Conservation (phyloP, 2,329 filamentous ascomycete species). For the Onygenales sp. region DNA sequence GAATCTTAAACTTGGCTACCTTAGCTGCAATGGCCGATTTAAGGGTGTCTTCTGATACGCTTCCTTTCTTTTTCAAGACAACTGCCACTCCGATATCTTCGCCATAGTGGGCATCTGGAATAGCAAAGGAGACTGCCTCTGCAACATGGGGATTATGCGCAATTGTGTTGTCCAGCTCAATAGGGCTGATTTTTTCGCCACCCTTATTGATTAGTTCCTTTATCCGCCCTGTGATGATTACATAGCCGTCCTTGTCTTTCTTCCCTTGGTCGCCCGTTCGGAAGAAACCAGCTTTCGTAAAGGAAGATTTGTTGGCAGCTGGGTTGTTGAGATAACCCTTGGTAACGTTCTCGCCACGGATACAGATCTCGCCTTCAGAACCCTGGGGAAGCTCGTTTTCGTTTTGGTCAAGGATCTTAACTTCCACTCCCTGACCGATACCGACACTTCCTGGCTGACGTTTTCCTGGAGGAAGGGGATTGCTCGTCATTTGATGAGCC, state of each 20-base stretch:
- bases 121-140: constrained; percentile 75
- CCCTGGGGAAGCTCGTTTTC: constrained; percentile 62
- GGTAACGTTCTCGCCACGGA: constrained; percentile 73
- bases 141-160: constrained; percentile 61
- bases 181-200: constrained; percentile 81
- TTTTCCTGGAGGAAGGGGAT: constrained; percentile 59
- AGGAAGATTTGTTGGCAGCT: constrained; percentile 63
- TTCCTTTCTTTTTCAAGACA: constrained; percentile 58
- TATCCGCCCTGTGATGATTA: constrained; percentile 82
- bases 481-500: constrained; percentile 44
- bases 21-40: constrained; percentile 59
- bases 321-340: constrained; percentile 78
- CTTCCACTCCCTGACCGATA: constrained; percentile 71
- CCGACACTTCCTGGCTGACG: constrained; percentile 76
- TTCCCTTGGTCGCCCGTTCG: constrained; percentile 80
- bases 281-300: constrained; percentile 71
- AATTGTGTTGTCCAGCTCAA: constrained; percentile 76
- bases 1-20: constrained; percentile 75
- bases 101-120: constrained; percentile 73
- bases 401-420: constrained; percentile 63
- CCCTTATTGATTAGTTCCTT: constrained; percentile 88
- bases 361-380: constrained; percentile 70
- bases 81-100: constrained; percentile 72
- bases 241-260: constrained; percentile 68
- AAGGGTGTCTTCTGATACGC: constrained; percentile 50